Evolutionary conservation across 1,139 yeast species (phyloP).

Genomic region (Yamadazyma epiphylla): DNA sequence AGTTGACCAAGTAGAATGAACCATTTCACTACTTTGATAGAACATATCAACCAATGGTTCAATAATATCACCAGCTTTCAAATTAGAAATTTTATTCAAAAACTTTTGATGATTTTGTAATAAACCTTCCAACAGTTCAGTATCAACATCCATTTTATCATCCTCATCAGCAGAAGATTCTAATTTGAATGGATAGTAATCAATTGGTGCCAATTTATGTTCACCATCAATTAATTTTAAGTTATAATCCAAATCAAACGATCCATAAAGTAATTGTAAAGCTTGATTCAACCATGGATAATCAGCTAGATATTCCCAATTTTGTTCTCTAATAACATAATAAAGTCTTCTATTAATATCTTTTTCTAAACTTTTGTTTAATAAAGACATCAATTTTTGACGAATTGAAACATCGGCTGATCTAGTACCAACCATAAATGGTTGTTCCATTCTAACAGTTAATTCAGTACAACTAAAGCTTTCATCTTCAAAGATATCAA

Average conservation of each 20-base stretch:
- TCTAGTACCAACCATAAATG: constrained; percentile 91
- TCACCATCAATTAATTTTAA: constrained; percentile 46
- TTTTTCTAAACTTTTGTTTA: constrained; percentile 75
- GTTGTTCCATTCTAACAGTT: constrained; percentile 94
- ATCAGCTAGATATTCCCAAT: constrained; percentile 94
- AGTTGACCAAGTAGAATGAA: constrained; percentile 80
- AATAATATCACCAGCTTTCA: constrained; percentile 58
- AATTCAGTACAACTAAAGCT: constrained; percentile 80
- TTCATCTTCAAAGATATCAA: constrained; percentile 84
- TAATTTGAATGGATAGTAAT: constrained; percentile 36
- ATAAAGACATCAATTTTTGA: constrained; percentile 71
- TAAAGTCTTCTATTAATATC: constrained; percentile 77
- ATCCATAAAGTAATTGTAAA: constrained; percentile 76
- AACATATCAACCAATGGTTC: constrained; percentile 78
- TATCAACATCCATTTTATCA: constrained; percentile 26
- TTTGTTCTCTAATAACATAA: constrained; percentile 86
- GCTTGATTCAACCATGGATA: constrained; percentile 96
- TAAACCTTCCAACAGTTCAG: constrained; percentile 27
- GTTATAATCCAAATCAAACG: constrained; percentile 53
- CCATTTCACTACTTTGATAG: constrained; percentile 75
- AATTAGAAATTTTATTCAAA: constrained; percentile 37
- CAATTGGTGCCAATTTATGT: constrained; percentile 53
- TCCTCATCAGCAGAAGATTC: too few relatives aligned
- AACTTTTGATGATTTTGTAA: constrained; percentile 51
- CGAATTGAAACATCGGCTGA: constrained; percentile 75